phyloP scores from a whole-genome alignment of 257 asterid species.

The Paulownia fortunei region DNA sequence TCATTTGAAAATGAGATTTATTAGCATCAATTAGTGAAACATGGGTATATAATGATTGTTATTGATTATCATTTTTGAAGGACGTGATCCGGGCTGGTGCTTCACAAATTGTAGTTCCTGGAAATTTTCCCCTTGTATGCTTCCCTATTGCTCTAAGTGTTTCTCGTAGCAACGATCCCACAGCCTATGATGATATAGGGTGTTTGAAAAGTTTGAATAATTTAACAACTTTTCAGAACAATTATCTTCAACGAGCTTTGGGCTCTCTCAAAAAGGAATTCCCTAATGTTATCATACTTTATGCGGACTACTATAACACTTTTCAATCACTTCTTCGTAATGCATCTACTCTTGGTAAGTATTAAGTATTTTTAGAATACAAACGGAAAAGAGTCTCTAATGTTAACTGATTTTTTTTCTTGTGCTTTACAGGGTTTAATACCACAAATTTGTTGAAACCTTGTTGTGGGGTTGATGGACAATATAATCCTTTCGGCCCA shows the following conservation, averaged over 20 bases:
- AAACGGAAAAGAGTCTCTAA: no score
- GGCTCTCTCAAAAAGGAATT: conserved; percentile 4
- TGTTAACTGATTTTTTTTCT: neutral
- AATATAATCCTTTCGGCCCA: neutral
- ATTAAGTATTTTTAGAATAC: no score
- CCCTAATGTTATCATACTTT: conserved; percentile 21
- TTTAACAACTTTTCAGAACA: neutral
- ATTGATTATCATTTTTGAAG: neutral
- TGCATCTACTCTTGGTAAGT: neutral
- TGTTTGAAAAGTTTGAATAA: conserved; percentile 27
- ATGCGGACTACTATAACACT: conserved; percentile 24
- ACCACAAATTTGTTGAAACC: neutral
- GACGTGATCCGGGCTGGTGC: conserved; percentile 27
- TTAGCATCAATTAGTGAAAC: no score
- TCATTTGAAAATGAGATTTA: neutral
- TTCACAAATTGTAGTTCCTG: conserved; percentile 26
- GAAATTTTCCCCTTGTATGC: conserved; percentile 32
- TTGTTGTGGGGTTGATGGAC: conserved; percentile 27
- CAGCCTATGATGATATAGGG: conserved; percentile 23
- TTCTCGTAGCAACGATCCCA: neutral
- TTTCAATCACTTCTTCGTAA: neutral
- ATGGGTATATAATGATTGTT: neutral
- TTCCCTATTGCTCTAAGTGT: neutral
- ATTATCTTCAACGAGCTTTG: neutral
- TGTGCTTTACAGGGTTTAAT: neutral